Evolutionary conservation across 495 filamentous ascomycete genomes (phyloP), one percentile per base, ranked within the genome.

Genomic region (Penicillium antarcticum): DNA sequence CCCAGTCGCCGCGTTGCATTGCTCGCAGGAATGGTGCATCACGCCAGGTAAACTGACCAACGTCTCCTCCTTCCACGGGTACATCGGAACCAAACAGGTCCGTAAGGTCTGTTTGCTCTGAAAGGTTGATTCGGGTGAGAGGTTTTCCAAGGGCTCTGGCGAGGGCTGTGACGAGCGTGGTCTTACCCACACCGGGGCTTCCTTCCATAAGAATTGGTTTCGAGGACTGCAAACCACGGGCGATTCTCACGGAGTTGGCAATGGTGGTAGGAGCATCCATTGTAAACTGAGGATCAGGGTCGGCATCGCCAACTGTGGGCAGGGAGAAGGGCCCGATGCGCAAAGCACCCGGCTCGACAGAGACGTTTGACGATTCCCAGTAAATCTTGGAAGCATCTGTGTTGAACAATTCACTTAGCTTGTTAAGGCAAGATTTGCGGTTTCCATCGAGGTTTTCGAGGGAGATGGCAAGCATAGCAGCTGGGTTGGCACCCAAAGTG

Each of bases 71-170:
- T 69, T 97, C 92, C 10, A 95, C 81, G 2, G 95, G 95, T 2
- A 96, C 89, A 75, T 99, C 95, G 5, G 92, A 96, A 34, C 95
- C 95, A 68, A 99, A 99, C 9, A 99, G 72, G 63, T 99, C 95
- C 75, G 96, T 94, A 17, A 99, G 73, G 59, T 99, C 95, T 1
- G 95, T 97, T 69, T 99, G 95, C 54, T 97, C 95, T 0, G 94
- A 97, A 49, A 99, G 76, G 61, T 99, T 99, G 66, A 99, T 96
- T 52, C 95, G 82, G 18, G 88, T 95, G 36, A 99, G 75, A 14
- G 87, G 83, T 44, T 85, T 84, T 16, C 90, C 89, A 55, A 88
- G 81, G 21, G 87, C 83, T 53, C 78, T 78, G 1, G 94, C 88
- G 42, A 97, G 77, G 5, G 91, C 92, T 16, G 85, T 85, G 4